Evolutionary conservation across 1,284 basidiomycete genomes (phyloP), one percentile per base, ranked within the genome.

Genomic region (Cutaneotrichosporon sp.): DNA sequence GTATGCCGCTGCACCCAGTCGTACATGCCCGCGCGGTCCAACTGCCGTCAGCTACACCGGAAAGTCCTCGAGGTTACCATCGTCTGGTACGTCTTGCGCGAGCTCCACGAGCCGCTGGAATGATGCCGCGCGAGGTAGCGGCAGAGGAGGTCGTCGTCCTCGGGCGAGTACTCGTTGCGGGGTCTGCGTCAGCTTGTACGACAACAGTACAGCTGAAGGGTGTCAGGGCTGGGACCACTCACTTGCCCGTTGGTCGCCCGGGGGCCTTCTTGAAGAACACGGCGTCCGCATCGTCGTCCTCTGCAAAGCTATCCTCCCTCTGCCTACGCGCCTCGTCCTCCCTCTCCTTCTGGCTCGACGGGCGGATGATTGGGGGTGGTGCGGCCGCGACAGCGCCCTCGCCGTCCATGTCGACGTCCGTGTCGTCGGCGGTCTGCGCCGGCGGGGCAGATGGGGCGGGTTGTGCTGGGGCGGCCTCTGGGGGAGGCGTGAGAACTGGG

Each of bases 121-220:
- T 72, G 58, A 51, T 64, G 62, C 0, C 59, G 65, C 1, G 75
- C 77, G 0, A 79, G 67, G 27, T 70, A 79, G 22, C 76, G 72
- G 50, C 67, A 71, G 5, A 79, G 63, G 51, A 77, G 76, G 34
- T 79, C 75, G 55, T 77, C 77, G 54, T 79, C 77, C 33, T 67
- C 54, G 0, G 70, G 67, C 2, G 72, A 70, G 56, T 76, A 79
- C 7, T 76, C 75, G 20, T 63, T 61, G 6, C 77, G 56, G 9
- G 72, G 67, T 51, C 75, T 78, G 58, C 7, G 45, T 57, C 29
- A 63, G 58, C 47, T 38, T 3, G 36, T n/a, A n/a, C 46, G 22
- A 11, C 24, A 27, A 29, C 29, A 9, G 5, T 5, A 9, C 29
- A 29, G 29, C 29, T 29, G 29, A 29, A 9, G 29, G 29, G 29